Evolutionary conservation across 495 filamentous ascomycete species (phyloP), one percentile per base, ranked within the genome.

Genomic region (Penicilliopsis zonata): DNA sequence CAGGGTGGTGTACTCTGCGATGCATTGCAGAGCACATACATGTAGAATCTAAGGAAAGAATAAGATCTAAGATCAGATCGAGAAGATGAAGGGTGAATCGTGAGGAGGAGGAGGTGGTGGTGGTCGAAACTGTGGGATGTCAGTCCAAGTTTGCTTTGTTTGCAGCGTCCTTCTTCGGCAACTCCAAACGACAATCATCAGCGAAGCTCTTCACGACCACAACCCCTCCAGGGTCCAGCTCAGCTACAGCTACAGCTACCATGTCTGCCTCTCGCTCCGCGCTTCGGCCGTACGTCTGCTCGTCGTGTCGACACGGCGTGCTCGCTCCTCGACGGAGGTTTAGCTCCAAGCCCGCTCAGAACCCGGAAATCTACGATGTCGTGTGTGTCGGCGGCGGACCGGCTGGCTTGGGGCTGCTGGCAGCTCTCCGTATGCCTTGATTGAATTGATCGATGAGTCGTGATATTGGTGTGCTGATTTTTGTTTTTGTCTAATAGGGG

Each of bases 361-460:
- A 32, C 12, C 52, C 58, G 17, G 59, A 66, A 28, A 74, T 94
- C 48, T 94, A 88, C 61, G 87, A 95, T 72, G 80, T 96, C 18
- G 86, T 94, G 31, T 90, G 86, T 38, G 81, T 99, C 38, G 92
- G 92, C 31, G 92, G 90, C 17, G 92, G 92, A n/a, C 92, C 90
- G 9, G 90, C 87, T 6, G 92, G 92, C 30, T 63, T 99, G 26
- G 87, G 83, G 43, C 70, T 99, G 13, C 59, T 94, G 34, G 76
- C 84, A 36, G 86, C 86, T 41, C 69, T 99, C 25, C 76, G 86
- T 93, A 69, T 53, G 76, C 50, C 19, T 4, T n/a, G 8, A 30
- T 16, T 9, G 9, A 28, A 8, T 26, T 28, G 15, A 35, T 18
- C 9, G 16, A 30, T n/a, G n/a, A n/a, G n/a, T n/a, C n/a, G n/a